Conservation (phyloP, 1,284 basidiomycete genomes). For the Pascua guehoae region DNA sequence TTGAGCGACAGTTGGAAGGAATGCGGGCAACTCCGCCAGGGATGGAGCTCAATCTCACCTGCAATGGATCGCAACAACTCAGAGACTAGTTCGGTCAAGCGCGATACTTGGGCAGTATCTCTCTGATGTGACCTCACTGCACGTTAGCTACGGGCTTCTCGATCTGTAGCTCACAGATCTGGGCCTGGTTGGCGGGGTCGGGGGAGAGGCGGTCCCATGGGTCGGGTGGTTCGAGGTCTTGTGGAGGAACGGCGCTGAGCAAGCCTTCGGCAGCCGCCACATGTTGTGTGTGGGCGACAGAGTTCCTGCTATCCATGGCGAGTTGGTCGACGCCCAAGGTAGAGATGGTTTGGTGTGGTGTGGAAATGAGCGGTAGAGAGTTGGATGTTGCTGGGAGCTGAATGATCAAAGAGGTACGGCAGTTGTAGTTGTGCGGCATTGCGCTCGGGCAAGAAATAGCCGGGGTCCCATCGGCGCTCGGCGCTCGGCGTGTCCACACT, state of each 20-base stretch:
- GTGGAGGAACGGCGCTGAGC: not conserved
- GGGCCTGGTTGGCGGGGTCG: conserved; percentile 58
- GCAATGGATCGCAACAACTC: conserved; percentile 70
- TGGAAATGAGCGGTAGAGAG: not conserved
- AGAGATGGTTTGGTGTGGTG: not conserved
- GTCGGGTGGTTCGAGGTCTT: conserved; percentile 7
- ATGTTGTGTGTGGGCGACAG: conserved; percentile 4
- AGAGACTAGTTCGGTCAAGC: conserved; percentile 71
- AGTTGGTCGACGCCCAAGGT: not conserved
- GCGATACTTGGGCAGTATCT: conserved; percentile 71
- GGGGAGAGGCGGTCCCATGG: conserved; percentile 28
- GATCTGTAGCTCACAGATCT: conserved; percentile 78
- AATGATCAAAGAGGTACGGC: no score
- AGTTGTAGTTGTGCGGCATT: no score
- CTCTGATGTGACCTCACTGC: conserved; percentile 80
- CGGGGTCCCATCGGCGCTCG: no score
- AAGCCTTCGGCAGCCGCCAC: not conserved
- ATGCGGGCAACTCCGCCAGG: not conserved
- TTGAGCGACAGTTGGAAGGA: no score
- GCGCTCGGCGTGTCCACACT: no score
- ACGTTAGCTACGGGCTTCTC: conserved; percentile 66
- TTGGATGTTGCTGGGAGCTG: not conserved
- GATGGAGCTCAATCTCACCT: conserved; percentile 54
- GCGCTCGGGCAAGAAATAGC: no score
- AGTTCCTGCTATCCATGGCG: conserved; percentile 16